Base-by-base conservation (phyloP, 2,329 filamentous ascomycete species). In the Cryphonectria japonica region DNA sequence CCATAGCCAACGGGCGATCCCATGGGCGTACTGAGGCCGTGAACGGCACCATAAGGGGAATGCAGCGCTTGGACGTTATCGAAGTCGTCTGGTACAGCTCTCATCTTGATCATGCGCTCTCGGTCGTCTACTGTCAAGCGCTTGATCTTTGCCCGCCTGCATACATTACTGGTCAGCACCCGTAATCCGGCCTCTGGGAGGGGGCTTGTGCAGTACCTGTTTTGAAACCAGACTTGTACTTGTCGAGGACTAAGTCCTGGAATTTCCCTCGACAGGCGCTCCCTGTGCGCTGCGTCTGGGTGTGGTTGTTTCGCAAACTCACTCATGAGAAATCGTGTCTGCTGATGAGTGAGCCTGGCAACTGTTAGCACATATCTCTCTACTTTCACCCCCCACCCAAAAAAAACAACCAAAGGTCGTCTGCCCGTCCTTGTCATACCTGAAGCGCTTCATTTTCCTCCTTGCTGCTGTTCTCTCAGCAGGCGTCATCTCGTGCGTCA, bases 201-300 rank as follows among this genome's bases (percentile, higher is more conserved):
- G 26, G 22, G 39, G 61, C 13, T 13, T 29, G 41, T 37, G 57
- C 78, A 86, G 76, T 87, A 97, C 95, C 95, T 89, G 82, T 98
- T 98, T 82, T 98, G 95, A 82, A 98, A 98, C 95, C 95, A 98
- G 66, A 98, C 95, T 81, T 98, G 95, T 34, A 98, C 95, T 79
- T 98, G 95, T 73, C 95, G 89, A 52, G 95, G 93, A 77, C 93
- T 97, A 65, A 98, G 83, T 0, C 95, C 95, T 43, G 95, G 95
- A 62, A 98, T 98, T 79, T 98, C 94, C 74, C 92, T 86, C 4
- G 95, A 95, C 52, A 98, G 85, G 63, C 94, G 88, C 79, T 97
- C 95, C 73, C 95, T 88, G 80, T 97, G 94, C 63, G 93, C 93
- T 57, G 95, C 95, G 82, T 98, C 95, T 9, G 95, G 95, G 79